Percentiles rank a stretch among this genome's conserved stretches.
These are phyloP conservation scores for Syncephalastrum sp. DNA, from an alignment of 371 early-diverging fungal genomes.

Conservation along the genomic window DNA sequence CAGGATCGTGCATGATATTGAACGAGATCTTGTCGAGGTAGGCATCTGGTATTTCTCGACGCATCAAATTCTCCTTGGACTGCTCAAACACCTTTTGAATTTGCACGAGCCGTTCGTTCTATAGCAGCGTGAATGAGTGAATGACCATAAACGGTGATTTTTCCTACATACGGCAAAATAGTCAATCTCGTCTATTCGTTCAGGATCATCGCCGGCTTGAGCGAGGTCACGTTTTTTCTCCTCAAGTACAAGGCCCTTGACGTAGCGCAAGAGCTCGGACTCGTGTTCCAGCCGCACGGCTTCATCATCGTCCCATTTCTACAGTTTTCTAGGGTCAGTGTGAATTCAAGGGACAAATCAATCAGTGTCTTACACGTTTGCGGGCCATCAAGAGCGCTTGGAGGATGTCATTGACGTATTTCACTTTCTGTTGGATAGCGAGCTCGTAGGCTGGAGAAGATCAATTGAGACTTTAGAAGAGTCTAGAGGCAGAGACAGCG, in stretches of 20 bases:
- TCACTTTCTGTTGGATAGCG: constrained; percentile 57
- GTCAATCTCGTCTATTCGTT: constrained; percentile 38
- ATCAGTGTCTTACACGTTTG: constrained; percentile 30
- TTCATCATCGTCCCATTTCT: constrained; percentile 68
- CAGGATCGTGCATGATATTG: constrained; percentile 53
- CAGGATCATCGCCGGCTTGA: constrained; percentile 21
- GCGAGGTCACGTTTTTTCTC: constrained; percentile 42
- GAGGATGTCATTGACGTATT: constrained; percentile 59
- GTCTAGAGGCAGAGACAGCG: neutral
- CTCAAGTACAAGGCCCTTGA: constrained; percentile 56
- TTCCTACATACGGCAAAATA: constrained; percentile 31
- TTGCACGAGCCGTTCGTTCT: constrained; percentile 41
- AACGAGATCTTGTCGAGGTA: constrained; percentile 53
- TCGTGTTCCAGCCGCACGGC: constrained; percentile 57
- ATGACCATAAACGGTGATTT: neutral
- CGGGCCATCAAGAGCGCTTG: constrained; percentile 55
- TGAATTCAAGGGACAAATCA: neutral
- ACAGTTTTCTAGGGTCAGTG: neutral
- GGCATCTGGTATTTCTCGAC: constrained; percentile 49
- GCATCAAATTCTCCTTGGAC: constrained; percentile 45
- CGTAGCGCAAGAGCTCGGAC: constrained; percentile 61
- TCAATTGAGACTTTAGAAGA: neutral
- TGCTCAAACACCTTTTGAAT: constrained; percentile 47
- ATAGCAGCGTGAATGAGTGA: neutral
- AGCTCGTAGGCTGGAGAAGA: constrained; percentile 45